A percentile compares a stretch with the other conserved stretches of the same genome.
These are phyloP conservation scores for Ustilago crameri DNA, from an alignment of 1,284 basidiomycete genomes.

Conservation along the genomic window DNA sequence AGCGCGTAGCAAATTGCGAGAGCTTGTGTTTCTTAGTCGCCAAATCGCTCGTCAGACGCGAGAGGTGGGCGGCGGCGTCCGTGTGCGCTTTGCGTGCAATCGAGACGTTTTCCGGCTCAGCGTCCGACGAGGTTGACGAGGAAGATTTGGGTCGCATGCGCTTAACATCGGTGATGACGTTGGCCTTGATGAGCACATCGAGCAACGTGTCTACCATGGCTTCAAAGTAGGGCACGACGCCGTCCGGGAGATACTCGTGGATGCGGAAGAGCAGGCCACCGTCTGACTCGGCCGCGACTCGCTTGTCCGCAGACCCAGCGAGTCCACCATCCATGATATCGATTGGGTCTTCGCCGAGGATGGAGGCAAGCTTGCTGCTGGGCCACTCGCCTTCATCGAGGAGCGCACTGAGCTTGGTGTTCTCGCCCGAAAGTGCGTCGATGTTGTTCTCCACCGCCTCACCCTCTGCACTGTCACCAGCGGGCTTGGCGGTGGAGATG, in stretches of 20 bases:
- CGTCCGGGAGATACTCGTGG: slow-evolving; percentile 86
- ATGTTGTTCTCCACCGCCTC: slow-evolving; percentile 18
- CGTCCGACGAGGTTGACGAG: not conserved
- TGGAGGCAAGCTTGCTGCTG: slow-evolving; percentile 74
- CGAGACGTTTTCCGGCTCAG: slow-evolving; percentile 60
- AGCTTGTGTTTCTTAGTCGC: slow-evolving; percentile 72
- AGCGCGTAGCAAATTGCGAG: slow-evolving; percentile 75
- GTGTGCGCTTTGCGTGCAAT: slow-evolving; percentile 73
- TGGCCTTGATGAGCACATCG: slow-evolving; percentile 77
- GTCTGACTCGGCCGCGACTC: slow-evolving; percentile 21
- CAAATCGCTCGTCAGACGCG: slow-evolving; percentile 71
- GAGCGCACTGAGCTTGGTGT: slow-evolving; percentile 37
- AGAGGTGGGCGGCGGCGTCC: slow-evolving; percentile 59
- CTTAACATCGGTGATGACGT: slow-evolving; percentile 71
- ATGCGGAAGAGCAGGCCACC: slow-evolving; percentile 75
- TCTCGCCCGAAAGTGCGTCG: slow-evolving; percentile 33
- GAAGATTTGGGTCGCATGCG: slow-evolving; percentile 33
- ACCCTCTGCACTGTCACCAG: slow-evolving; percentile 3
- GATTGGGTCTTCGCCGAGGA: slow-evolving; percentile 72
- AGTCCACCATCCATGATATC: slow-evolving; percentile 68
- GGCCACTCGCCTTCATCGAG: slow-evolving; percentile 66
- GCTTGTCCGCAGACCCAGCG: slow-evolving; percentile 15
- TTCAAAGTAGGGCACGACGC: slow-evolving; percentile 80
- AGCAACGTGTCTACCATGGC: slow-evolving; percentile 76
- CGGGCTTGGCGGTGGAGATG: slow-evolving; percentile 42